Conservation (phyloP, 495 filamentous ascomycete genomes). For the Podospora pseudoanserina region DNA sequence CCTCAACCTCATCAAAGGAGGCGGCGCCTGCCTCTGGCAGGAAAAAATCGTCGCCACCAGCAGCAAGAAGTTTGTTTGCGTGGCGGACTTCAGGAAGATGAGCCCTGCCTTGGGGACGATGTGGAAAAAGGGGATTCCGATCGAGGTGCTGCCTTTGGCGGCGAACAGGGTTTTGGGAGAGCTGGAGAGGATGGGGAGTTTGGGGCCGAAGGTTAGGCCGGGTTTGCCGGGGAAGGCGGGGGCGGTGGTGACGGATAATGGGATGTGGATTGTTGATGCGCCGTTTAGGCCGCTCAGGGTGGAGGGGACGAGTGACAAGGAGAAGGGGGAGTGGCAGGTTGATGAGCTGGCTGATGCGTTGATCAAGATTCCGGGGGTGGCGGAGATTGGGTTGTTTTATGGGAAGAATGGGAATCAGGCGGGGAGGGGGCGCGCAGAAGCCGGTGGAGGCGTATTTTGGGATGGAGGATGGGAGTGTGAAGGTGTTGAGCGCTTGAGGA, state of each 20-base stretch:
- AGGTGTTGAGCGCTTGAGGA: conserved; percentile 13
- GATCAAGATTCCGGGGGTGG: conserved; percentile 78
- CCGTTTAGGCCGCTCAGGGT: conserved; percentile 68
- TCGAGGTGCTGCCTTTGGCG: conserved; percentile 86
- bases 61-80: conserved; percentile 86
- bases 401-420: conserved; percentile 71
- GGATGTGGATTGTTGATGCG: conserved; percentile 89
- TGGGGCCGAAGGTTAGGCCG: conserved; percentile 63
- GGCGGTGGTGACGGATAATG: conserved; percentile 87
- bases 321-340: conserved; percentile 70
- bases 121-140: conserved; percentile 78
- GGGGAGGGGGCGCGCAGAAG: conserved; percentile 66
- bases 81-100: conserved; percentile 90
- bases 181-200: conserved; percentile 66
- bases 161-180: conserved; percentile 64
- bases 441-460: conserved; percentile 94
- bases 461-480: conserved; percentile 58
- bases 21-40: conserved; percentile 94
- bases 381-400: conserved; percentile 88
- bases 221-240: conserved; percentile 68
- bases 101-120: conserved; percentile 68
- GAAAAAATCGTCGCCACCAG: conserved; percentile 91
- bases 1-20: conserved; percentile 95
- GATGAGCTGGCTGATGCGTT: conserved; percentile 65
- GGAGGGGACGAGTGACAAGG: conserved; percentile 56